These are phyloP conservation scores for Aspergillus aculeatus DNA, from an alignment of 2,329 filamentous ascomycete species.

Conservation along the genomic window DNA sequence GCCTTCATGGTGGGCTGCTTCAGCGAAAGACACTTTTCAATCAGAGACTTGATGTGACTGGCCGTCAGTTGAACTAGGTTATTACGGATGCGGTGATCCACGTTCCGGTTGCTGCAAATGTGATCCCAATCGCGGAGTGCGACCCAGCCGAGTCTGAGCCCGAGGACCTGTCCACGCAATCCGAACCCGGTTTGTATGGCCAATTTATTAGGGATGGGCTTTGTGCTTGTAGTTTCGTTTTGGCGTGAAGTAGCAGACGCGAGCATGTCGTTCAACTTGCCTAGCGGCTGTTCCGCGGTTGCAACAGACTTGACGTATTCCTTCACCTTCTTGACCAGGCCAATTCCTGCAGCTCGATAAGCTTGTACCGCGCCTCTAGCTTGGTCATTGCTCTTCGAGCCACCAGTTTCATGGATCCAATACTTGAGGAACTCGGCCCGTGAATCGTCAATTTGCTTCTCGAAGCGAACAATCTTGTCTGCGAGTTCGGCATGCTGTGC, in stretches of 20 bases:
- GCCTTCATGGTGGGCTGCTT: not conserved
- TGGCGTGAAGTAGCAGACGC: not conserved
- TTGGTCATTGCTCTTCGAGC: not conserved
- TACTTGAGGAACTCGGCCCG: not conserved
- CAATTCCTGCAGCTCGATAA: not conserved
- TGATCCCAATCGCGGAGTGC: not conserved
- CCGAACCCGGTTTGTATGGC: constrained; percentile 8
- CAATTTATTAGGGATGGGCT: not conserved
- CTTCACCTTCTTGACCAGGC: not conserved
- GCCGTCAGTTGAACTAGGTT: not conserved
- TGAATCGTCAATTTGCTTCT: not conserved
- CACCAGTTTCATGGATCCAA: not conserved
- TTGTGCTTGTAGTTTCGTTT: not conserved
- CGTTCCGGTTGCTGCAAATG: not conserved
- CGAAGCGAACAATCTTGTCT: not conserved
- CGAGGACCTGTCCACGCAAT: constrained; percentile 3
- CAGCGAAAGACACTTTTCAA: not conserved
- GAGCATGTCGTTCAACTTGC: constrained; percentile 8
- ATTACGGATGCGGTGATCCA: not conserved
- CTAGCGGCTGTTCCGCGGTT: constrained; percentile 6
- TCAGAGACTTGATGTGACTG: not conserved
- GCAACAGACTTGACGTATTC: constrained; percentile 6
- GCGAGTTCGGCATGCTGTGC: not conserved
- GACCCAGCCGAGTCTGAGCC: constrained; percentile 4
- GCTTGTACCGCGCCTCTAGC: not conserved